These are phyloP conservation scores for Mucor plumbeus DNA, from an alignment of 371 early-diverging fungal species.

Conservation along the genomic window DNA sequence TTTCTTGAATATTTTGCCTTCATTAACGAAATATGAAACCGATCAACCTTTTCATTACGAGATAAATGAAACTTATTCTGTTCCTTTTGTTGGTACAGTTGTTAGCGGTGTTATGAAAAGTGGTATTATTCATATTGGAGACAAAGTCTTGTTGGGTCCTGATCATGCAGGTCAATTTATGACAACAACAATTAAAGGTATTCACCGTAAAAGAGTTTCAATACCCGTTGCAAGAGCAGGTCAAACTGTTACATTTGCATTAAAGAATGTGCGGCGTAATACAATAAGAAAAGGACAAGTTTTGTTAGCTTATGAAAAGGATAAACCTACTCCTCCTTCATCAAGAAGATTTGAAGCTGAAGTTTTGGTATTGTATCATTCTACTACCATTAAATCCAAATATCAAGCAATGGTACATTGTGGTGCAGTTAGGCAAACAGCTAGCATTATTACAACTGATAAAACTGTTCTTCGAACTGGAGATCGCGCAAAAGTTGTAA, in stretches of 20 bases:
- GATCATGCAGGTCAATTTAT: conserved; percentile 82
- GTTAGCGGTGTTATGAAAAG: conserved; percentile 69
- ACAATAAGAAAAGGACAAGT: conserved; percentile 92
- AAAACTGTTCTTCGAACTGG: conserved; percentile 83
- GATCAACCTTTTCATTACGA: conserved; percentile 74
- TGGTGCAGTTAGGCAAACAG: conserved; percentile 90
- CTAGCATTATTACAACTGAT: conserved; percentile 79
- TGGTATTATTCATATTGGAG: conserved; percentile 80
- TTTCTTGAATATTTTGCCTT: conserved; percentile 85
- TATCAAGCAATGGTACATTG: conserved; percentile 97
- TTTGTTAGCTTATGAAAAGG: conserved; percentile 65
- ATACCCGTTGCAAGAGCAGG: conserved; percentile 83
- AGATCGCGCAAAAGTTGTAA: conserved; percentile 81
- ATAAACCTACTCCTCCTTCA: conserved; percentile 63
- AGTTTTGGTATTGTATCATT: conserved; percentile 86
- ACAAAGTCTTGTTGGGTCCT: conserved; percentile 86
- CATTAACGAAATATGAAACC: conserved; percentile 68
- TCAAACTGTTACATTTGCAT: conserved; percentile 84
- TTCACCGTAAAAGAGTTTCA: conserved; percentile 86
- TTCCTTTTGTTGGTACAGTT: conserved; percentile 91
- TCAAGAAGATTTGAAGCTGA: conserved; percentile 89
- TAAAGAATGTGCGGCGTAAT: conserved; percentile 83
- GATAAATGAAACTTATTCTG: conserved; percentile 89
- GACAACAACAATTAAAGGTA: conserved; percentile 79
- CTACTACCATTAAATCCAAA: conserved; percentile 85